Conservation (phyloP, 1,139 yeast species). For the Candida glucosophila region DNA sequence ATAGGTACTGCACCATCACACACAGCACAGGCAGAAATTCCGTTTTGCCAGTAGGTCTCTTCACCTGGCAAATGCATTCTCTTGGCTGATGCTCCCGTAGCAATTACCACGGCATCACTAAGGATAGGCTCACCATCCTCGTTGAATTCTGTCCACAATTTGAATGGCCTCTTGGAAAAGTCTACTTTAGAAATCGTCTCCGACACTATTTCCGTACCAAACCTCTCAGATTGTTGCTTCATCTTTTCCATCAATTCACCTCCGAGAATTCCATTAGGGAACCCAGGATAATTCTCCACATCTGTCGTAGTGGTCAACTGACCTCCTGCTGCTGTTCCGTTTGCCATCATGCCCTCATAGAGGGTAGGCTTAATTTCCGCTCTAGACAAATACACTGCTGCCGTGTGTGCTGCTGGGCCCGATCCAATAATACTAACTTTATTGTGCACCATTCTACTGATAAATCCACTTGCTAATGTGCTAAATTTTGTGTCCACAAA, state of each 20-base stretch:
- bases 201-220: constrained; percentile 89
- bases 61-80: constrained; percentile 93
- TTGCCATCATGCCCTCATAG: constrained; percentile 95
- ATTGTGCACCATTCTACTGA: constrained; percentile 65
- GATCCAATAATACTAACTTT: constrained; percentile 91
- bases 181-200: constrained; percentile 93
- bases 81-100: constrained; percentile 97
- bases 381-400: constrained; percentile 92
- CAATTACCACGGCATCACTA: constrained; percentile 84
- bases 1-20: constrained; percentile 99
- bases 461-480: neutral
- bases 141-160: constrained; percentile 92
- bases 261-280: constrained; percentile 92
- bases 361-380: constrained; percentile 92
- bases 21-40: constrained; percentile 98
- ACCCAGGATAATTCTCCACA: constrained; percentile 96
- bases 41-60: constrained; percentile 97
- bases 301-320: constrained; percentile 97
- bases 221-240: constrained; percentile 78
- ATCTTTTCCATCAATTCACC: constrained; percentile 83
- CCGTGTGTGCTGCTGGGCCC: constrained; percentile 99
- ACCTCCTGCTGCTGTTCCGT: constrained; percentile 98
- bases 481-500: neutral
- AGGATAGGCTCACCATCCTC: constrained; percentile 86
- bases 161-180: constrained; percentile 78